Percentiles rank a stretch among this genome's conserved stretches.
Evolutionary conservation across 2,329 filamentous ascomycete genomes (phyloP).

Genomic region (Neonectria ditissima): DNA sequence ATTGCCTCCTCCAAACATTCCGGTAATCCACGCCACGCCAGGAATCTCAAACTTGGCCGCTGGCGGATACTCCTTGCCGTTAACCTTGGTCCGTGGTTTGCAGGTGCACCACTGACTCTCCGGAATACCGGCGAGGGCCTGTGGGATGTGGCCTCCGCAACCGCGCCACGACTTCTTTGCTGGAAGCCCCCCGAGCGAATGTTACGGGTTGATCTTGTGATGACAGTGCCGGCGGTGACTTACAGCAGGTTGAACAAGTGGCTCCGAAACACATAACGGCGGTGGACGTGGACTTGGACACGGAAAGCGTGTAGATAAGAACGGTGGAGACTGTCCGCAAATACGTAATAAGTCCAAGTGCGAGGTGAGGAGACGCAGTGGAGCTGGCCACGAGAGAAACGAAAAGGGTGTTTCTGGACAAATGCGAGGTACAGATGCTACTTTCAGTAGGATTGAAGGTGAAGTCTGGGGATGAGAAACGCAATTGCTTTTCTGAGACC

Average conservation of each 20-base stretch:
- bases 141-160: slow-evolving; percentile 60
- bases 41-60: slow-evolving; percentile 54
- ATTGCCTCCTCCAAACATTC: slow-evolving; percentile 38
- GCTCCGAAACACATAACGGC: slow-evolving; percentile 56
- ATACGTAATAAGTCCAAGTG: background rate
- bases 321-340: background rate
- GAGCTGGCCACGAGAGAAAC: background rate
- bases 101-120: slow-evolving; percentile 63
- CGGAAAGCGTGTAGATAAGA: background rate
- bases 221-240: slow-evolving; percentile 28
- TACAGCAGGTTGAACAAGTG: slow-evolving; percentile 57
- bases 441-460: background rate
- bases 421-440: background rate
- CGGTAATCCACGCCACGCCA: slow-evolving; percentile 54
- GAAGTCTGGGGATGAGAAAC: too few relatives aligned
- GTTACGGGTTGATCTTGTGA: background rate
- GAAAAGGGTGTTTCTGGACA: background rate
- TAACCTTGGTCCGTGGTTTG: slow-evolving; percentile 56
- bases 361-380: background rate
- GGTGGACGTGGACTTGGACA: too few relatives aligned
- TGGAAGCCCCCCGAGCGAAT: slow-evolving; percentile 33
- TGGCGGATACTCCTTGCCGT: slow-evolving; percentile 60
- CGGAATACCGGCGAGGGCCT: slow-evolving; percentile 57
- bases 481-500: too few relatives aligned
- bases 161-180: slow-evolving; percentile 63